Conservation (phyloP, 805 yeast species). For the Kodamaea jinghongensis region DNA sequence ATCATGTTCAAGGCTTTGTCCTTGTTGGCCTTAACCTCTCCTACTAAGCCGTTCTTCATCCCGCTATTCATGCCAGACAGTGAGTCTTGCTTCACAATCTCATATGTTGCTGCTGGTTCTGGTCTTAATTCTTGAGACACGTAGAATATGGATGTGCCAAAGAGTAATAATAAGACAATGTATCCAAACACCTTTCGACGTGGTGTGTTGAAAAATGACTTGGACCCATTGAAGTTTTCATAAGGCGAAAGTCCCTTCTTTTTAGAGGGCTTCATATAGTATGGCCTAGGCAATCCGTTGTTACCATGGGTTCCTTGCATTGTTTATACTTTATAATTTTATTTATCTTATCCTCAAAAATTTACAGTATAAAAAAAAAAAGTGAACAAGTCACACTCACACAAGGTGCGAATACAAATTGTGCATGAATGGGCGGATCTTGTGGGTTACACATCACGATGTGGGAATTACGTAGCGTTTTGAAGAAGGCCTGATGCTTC, state of each 20-base stretch:
- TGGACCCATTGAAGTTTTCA: constrained; percentile 25
- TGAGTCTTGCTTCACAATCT: constrained; percentile 13
- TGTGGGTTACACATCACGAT: not conserved
- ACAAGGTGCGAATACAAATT: not conserved
- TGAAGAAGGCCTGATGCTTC: not conserved
- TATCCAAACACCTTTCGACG: constrained; percentile 40
- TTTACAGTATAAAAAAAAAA: not conserved
- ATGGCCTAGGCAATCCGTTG: constrained; percentile 45
- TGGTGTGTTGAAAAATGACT: constrained; percentile 33
- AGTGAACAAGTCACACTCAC: constrained; percentile 9
- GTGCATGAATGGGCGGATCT: no score
- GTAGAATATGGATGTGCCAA: constrained; percentile 36
- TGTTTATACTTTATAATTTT: constrained; percentile 2
- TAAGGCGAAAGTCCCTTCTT: constrained; percentile 33
- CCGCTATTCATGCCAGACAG: not conserved
- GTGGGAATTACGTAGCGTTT: not conserved
- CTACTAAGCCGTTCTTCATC: constrained; percentile 3
- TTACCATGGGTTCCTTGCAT: constrained; percentile 46
- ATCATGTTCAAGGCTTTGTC: constrained; percentile 26
- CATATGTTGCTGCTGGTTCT: constrained; percentile 26
- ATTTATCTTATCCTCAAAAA: not conserved
- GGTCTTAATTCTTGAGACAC: constrained; percentile 36
- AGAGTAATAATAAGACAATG: constrained; percentile 30
- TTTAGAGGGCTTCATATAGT: constrained; percentile 42
- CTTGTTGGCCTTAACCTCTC: constrained; percentile 9